Evolutionary conservation across 225 moss, liverwort and hornwort genomes (phyloP).

Genomic region (Anthoceros angustus): DNA sequence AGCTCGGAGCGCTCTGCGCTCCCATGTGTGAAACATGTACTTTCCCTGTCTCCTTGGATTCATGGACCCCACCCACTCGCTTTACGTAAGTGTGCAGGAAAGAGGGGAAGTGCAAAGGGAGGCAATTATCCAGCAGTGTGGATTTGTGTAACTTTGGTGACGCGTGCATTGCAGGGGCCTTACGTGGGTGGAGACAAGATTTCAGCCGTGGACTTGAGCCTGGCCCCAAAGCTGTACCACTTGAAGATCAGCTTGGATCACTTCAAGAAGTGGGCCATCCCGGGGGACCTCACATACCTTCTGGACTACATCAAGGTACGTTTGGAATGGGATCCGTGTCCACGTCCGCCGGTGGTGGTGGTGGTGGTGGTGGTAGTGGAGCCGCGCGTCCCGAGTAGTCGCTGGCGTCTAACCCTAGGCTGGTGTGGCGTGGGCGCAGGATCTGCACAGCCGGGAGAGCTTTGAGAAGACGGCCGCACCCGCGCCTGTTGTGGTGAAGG

Average conservation of each 20-base stretch:
- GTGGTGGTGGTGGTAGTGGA: not conserved
- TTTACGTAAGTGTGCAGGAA: constrained; percentile 22
- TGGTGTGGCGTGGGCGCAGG: constrained; percentile 26
- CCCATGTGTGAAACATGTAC: no score
- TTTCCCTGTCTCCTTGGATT: no score
- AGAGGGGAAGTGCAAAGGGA: not conserved
- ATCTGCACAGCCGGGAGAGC: constrained; percentile 44
- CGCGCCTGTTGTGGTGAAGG: constrained; percentile 40
- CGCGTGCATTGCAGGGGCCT: constrained; percentile 31
- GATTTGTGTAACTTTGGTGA: not conserved
- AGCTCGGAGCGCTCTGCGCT: no score
- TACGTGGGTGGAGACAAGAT: constrained; percentile 72
- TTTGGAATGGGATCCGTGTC: not conserved
- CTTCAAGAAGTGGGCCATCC: constrained; percentile 79
- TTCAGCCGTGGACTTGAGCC: constrained; percentile 53
- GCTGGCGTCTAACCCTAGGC: not conserved
- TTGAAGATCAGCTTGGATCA: constrained; percentile 58
- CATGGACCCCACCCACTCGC: no score
- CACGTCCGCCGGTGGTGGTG: not conserved
- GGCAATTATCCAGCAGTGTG: not conserved
- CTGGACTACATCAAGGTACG: constrained; percentile 54
- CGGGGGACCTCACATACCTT: constrained; percentile 34
- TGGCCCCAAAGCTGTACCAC: constrained; percentile 84
- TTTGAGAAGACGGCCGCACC: constrained; percentile 60
- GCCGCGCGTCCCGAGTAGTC: not conserved